Conservation (phyloP, 2,329 filamentous ascomycete genomes). For the Verticillium klebahnii region DNA sequence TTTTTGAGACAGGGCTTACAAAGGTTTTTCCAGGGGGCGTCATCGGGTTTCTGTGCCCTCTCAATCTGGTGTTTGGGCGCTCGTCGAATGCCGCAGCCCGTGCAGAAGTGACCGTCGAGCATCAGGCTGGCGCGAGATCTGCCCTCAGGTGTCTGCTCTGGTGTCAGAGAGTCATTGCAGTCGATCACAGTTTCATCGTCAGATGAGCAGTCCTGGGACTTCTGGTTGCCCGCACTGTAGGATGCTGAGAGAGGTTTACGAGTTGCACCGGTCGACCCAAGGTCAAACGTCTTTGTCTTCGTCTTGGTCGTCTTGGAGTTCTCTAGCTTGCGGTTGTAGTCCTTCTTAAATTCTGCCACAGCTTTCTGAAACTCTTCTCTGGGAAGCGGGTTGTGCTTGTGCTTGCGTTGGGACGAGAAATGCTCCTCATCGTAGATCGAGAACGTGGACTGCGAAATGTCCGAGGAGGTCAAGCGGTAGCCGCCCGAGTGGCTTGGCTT, state of each 20-base stretch:
- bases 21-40: slow-evolving; percentile 12
- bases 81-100: slow-evolving; percentile 11
- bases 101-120: slow-evolving; percentile 13
- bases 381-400: background rate
- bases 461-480: background rate
- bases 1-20: slow-evolving; percentile 9
- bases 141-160: slow-evolving; percentile 3
- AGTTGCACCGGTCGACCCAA: background rate
- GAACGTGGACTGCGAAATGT: background rate
- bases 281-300: background rate
- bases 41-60: slow-evolving; percentile 4
- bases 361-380: background rate
- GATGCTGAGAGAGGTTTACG: background rate
- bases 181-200: background rate
- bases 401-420: background rate
- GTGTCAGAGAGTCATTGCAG: background rate
- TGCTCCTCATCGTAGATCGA: background rate
- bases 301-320: background rate
- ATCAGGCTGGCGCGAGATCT: slow-evolving; percentile 6
- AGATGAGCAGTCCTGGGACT: background rate
- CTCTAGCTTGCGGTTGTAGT: background rate
- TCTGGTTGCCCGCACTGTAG: background rate
- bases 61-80: slow-evolving; percentile 8
- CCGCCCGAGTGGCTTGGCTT: background rate
- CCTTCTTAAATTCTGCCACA: background rate